Evolutionary conservation across 192 early-diverging fungal species (phyloP), one percentile per base, ranked within the genome.

Genomic region (Backusella liffmaniae): DNA sequence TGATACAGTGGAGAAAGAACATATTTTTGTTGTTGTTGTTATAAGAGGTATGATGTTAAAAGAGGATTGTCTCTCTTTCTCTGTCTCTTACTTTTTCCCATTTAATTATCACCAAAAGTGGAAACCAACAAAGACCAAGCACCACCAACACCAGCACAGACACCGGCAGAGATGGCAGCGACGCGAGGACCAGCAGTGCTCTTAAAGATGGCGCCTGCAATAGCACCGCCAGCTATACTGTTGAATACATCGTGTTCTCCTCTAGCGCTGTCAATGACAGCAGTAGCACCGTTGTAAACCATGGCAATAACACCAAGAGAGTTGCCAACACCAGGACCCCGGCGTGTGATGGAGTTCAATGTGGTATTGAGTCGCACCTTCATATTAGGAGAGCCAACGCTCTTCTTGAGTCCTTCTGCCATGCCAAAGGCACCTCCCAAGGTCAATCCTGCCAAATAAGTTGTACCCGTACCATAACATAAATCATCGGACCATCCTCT

Each of bases 241-340:
- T 91, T 93, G 73, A 90, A 82, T 56, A 87, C 81, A 76, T 94
- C 91, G 35, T 90, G 89, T 21, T 75, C 77, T 42, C 91, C 92
- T 70, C 91, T 88, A 46, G 85, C 83, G 65, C 73, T 79, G 74
- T 88, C 88, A 73, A 95, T 91, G 70, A 82, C 80, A 36, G 90
- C 88, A 83, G 91, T 93, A 69, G 90, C 86, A 72, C 86, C 88
- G 79, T 93, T 95, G 85, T 95, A 95, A 73, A 92, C 84, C 91
- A 95, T 89, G n/a, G 90, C 93, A 73, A 95, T 79, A 23, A 95
- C 86, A 78, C 92, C 94, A 37, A 90, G 82, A 34, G 94, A 92
- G 87, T 95, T 95, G 78, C 90, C 94, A 66, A 95, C 79, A 74
- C 92, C 93, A 23, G 94, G 94, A n/a, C 94, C 94, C 69, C 94